Evolutionary conservation across 805 yeast genomes (phyloP), one percentile per base, ranked within the genome.

Genomic region (Babjeviella inositovora): DNA sequence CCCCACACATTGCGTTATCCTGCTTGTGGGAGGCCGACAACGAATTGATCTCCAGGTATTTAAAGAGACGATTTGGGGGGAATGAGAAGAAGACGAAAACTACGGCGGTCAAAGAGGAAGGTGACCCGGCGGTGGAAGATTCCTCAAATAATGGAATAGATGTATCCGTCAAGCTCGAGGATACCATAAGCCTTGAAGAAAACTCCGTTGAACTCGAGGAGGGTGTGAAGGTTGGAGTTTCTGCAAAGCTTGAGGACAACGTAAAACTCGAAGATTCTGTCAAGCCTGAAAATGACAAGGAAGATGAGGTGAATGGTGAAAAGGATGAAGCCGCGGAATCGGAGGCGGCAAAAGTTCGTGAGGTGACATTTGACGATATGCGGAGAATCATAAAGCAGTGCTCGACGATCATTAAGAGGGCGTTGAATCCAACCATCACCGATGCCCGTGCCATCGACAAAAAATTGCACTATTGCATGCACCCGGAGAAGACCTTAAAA

Each of bases 1-100:
- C 99, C 1, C 94, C 97, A 1, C 98, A 90, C 39, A 80, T 90
- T 15, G 95, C 97, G 1, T 53, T 90, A 24, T 90, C 95, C 0
- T 81, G 90, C 9, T 57, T 85, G 39, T 67, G 75, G 49, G 58
- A 62, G 25, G 66, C 61, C 8, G 79, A 82, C 45, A 68, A 61
- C 31, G 65, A 61, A 13, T 47, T 79, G 18, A 65, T 77, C 2
- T 67, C 66, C 25, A 57, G 68, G 31, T 85, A 85, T 46, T 47
- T 87, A 32, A 60, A 62, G 32, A 57, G 62, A 33, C 80, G 77
- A 42, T 73, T 73, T 32, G 53, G 57, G 21, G 37, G 32, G 32
- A 33, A 24, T 11, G 11, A 14, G 10, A 21, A 39, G 32, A 22
- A 42, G 34, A 14, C 17, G 25, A 13, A 5, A 14, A 25, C 25